A percentile compares a stretch with the other conserved stretches of the same genome.
These are phyloP conservation scores for Suillus bovinus DNA, from an alignment of 768 basidiomycete genomes.

Conservation along the genomic window DNA sequence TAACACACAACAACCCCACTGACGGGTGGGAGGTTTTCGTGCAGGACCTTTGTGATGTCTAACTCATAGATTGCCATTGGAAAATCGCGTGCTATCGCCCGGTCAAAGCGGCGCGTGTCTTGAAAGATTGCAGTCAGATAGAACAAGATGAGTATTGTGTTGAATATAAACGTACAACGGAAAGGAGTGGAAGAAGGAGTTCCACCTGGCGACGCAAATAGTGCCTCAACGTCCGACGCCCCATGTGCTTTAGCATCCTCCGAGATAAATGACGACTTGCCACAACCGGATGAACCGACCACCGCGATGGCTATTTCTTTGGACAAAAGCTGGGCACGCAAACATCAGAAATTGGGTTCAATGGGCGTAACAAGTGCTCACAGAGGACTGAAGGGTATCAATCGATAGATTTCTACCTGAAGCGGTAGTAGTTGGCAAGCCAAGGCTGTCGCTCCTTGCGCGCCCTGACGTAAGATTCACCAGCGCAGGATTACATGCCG, in stretches of 20 bases:
- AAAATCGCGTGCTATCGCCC: slow-evolving; percentile 41
- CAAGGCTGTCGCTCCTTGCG: slow-evolving; percentile 62
- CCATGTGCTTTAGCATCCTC: slow-evolving; percentile 70
- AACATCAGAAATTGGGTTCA: slow-evolving; percentile 12
- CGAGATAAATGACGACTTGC: slow-evolving; percentile 81
- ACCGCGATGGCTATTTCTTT: slow-evolving; percentile 66
- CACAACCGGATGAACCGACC: slow-evolving; percentile 75
- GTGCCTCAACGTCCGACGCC: slow-evolving; percentile 43
- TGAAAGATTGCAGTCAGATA: slow-evolving; percentile 26
- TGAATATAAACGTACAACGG: slow-evolving; percentile 36
- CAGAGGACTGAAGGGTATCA: slow-evolving; percentile 24
- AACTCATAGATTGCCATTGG: slow-evolving; percentile 57
- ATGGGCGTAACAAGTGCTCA: slow-evolving; percentile 18
- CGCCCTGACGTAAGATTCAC: slow-evolving; percentile 43
- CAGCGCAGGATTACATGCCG: slow-evolving; percentile 29
- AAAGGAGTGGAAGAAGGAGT: slow-evolving; percentile 37
- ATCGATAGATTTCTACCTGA: slow-evolving; percentile 17
- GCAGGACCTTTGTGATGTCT: slow-evolving; percentile 50
- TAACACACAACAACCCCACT: slow-evolving; percentile 89
- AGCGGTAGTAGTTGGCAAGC: slow-evolving; percentile 37
- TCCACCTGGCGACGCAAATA: slow-evolving; percentile 31
- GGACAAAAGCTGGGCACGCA: slow-evolving; percentile 22
- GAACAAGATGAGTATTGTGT: slow-evolving; percentile 6
- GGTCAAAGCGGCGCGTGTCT: slow-evolving; percentile 35
- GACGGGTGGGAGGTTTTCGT: slow-evolving; percentile 50